Evolutionary conservation across 2,329 filamentous ascomycete genomes (phyloP).

Genomic region (Penicillium sp.): DNA sequence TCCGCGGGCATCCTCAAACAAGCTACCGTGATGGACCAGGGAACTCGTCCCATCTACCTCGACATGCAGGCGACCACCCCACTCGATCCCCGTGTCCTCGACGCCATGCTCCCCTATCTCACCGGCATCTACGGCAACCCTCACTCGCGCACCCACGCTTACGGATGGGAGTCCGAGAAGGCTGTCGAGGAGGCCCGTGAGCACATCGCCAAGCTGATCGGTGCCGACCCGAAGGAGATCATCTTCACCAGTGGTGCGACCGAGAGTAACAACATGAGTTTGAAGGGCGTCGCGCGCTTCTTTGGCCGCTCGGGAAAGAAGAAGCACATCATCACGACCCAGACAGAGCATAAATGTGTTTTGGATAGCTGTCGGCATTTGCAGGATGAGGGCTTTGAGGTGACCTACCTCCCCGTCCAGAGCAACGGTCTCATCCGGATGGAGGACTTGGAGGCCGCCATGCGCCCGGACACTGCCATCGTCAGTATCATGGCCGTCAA

Average conservation of each 20-base stretch:
- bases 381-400: constrained; percentile 93
- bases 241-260: constrained; percentile 98
- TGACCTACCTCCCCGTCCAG: constrained; percentile 95
- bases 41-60: constrained; percentile 91
- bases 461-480: constrained; percentile 86
- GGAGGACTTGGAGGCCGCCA: constrained; percentile 82
- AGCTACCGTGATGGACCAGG: constrained; percentile 90
- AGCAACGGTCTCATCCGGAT: constrained; percentile 84
- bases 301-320: constrained; percentile 94
- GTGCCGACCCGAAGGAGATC: constrained; percentile 95
- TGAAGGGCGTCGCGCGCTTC: constrained; percentile 96
- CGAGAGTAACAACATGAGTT: constrained; percentile 99
- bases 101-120: constrained; percentile 95
- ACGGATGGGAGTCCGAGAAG: constrained; percentile 98
- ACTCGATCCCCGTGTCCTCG: constrained; percentile 89
- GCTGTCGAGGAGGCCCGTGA: constrained; percentile 85
- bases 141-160: constrained; percentile 95
- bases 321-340: constrained; percentile 95
- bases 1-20: constrained; percentile 84
- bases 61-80: constrained; percentile 99
- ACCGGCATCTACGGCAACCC: constrained; percentile 96
- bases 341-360: constrained; percentile 99
- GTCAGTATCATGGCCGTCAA: constrained; percentile 99
- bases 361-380: constrained; percentile 96
- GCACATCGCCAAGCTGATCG: constrained; percentile 84